Evolutionary conservation across 768 basidiomycete genomes (phyloP).

Genomic region (Leccinum barrowsii): DNA sequence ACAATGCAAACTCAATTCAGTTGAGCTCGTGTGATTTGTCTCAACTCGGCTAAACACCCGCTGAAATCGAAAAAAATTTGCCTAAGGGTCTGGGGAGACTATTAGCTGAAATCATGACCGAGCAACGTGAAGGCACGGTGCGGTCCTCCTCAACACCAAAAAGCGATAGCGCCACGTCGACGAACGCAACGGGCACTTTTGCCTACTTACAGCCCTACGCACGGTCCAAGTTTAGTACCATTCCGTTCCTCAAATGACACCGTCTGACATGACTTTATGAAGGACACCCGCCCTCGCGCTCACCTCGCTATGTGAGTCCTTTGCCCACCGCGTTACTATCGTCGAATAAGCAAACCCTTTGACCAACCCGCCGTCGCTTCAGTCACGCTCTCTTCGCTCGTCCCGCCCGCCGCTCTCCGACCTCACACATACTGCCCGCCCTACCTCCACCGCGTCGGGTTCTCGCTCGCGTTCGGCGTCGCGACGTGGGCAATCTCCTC

Average conservation of each 20-base stretch:
- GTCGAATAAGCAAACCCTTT: background rate
- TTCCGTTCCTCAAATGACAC: background rate
- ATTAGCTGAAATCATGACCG: conserved; percentile 4
- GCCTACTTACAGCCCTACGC: conserved; percentile 28
- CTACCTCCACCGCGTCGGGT: conserved; percentile 41
- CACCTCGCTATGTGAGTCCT: conserved; percentile 34
- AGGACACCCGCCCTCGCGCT: conserved; percentile 30
- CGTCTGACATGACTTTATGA: conserved; percentile 17
- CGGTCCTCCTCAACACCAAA: background rate
- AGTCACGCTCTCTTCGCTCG: conserved; percentile 37
- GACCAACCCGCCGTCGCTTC: background rate
- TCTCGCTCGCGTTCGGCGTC: conserved; percentile 41
- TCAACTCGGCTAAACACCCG: background rate
- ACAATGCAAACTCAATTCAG: background rate
- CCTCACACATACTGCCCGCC: conserved; percentile 35
- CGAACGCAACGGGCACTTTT: conserved; percentile 23
- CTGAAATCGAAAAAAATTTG: background rate
- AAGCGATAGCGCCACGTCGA: background rate
- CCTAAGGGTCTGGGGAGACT: too few relatives aligned
- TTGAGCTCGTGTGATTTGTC: background rate
- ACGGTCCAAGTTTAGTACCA: conserved; percentile 29
- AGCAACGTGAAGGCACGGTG: background rate
- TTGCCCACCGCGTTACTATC: background rate
- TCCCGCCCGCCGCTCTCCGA: conserved; percentile 33
- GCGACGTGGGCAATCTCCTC: conserved; percentile 40